Evolutionary conservation across 768 basidiomycete species (phyloP), one percentile per base, ranked within the genome.

Genomic region (Boletus rufocinnamomeus): DNA sequence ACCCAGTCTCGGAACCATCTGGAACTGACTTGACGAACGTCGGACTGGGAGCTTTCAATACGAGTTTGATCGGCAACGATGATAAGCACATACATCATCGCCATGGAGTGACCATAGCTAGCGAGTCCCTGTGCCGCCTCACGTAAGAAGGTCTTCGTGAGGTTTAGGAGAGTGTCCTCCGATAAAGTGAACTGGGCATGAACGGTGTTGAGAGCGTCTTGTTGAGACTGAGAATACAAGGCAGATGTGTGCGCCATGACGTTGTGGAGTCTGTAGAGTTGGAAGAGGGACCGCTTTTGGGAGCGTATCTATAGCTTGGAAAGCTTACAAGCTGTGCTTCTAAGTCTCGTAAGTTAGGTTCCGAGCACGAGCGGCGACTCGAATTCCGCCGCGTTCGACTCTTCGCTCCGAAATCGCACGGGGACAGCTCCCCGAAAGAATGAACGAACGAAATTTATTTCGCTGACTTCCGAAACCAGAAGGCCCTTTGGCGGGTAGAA

Each of bases 1-100:
- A 94, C 93, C 97, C 97, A 57, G 84, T 89, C 75, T 99, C 97
- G 50, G 87, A 85, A 47, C 97, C 97, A 73, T 97, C 83, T 46
- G 97, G 97, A 27, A 97, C 93, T 51, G 89, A 88, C n/a, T 91
- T 93, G 44, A 98, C 93, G 75, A 93, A 99, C 11, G 93, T 91
- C 7, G 97, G 97, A 63, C 93, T 95, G 65, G 50, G 28, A 9
- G 5, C 2, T 16, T 45, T 53, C 19, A 52, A 49, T 21, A 50
- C 27, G 10, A 17, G 52, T 11, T 54, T 40, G 21, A 45, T 53
- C 40, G 23, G 46, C 1, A 13, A 11, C 1, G 34, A 28, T 23
- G 52, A n/a, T 7, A 32, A 43, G 46, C 19, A 34, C 84, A 56
- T 63, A 91, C 87, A 98, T 94, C 92, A 98, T 97, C 7, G 95